phyloP scores from a whole-genome alignment of 768 basidiomycete genomes.

The Cantharellus cinnabarinus region DNA sequence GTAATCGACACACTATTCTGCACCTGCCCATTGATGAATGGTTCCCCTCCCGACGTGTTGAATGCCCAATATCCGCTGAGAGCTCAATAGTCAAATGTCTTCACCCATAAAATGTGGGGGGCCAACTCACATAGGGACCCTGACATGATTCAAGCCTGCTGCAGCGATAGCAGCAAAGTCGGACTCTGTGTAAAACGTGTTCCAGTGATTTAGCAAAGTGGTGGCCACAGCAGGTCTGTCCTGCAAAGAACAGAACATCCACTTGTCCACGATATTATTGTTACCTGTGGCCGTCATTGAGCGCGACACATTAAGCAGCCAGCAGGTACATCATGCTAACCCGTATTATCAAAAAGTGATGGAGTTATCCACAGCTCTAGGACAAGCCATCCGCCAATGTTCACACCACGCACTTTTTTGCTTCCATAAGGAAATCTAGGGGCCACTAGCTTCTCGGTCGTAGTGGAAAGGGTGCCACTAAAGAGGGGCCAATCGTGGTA shows the following conservation, averaged over 20 bases:
- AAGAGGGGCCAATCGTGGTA: too few species aligned
- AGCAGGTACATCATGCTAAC: constrained; percentile 3
- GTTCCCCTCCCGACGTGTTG: constrained; percentile 57
- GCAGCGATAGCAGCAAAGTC: constrained; percentile 45
- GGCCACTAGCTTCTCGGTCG: not conserved
- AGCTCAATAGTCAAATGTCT: not conserved
- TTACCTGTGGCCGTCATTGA: constrained; percentile 10
- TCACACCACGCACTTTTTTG: constrained; percentile 8
- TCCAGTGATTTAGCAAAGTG: constrained; percentile 35
- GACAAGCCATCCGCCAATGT: constrained; percentile 3
- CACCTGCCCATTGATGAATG: constrained; percentile 27
- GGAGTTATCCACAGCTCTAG: constrained; percentile 3
- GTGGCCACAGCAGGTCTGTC: not conserved
- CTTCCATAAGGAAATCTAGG: constrained; percentile 8
- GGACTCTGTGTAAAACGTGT: constrained; percentile 37
- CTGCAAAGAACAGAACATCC: constrained; percentile 5
- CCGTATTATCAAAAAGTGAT: constrained; percentile 3
- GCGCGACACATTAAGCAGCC: not conserved
- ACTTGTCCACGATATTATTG: constrained; percentile 3
- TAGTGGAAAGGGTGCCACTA: not conserved
- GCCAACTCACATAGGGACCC: constrained; percentile 25
- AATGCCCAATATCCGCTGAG: constrained; percentile 71
- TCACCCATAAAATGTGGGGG: not conserved
- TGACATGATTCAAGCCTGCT: constrained; percentile 33
- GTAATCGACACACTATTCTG: not conserved